phyloP scores from a whole-genome alignment of 2,329 filamentous ascomycete species.

The Camptophora hylomeconis region DNA sequence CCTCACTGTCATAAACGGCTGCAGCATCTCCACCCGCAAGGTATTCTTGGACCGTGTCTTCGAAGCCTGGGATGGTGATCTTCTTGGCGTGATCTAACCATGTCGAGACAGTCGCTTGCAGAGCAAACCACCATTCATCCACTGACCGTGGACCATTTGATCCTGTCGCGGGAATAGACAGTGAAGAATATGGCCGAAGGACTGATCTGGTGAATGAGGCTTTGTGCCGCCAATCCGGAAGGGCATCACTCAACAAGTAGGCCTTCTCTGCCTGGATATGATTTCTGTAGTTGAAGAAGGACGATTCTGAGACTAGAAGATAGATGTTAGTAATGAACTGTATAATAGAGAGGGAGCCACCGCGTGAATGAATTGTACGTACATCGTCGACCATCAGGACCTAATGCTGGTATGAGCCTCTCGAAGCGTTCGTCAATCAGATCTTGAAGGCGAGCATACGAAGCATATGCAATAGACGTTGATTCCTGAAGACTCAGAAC shows the following conservation, averaged over 20 bases:
- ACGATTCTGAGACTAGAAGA: too few species aligned
- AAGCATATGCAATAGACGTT: constrained; percentile 14
- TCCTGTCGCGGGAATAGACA: background rate
- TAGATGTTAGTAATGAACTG: background rate
- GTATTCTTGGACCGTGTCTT: background rate
- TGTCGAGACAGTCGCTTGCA: background rate
- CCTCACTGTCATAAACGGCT: too few species aligned
- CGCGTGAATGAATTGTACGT: background rate
- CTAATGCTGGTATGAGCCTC: constrained; percentile 8
- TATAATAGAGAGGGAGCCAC: background rate
- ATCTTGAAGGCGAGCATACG: constrained; percentile 11
- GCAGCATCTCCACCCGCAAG: too few species aligned
- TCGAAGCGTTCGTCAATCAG: constrained; percentile 14
- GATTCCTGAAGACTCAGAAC: constrained; percentile 14
- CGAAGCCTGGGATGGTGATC: constrained; percentile 1
- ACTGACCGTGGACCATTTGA: constrained; percentile 1
- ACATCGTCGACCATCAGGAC: background rate
- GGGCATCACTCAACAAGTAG: constrained; percentile 12
- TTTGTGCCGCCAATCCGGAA: constrained; percentile 15
- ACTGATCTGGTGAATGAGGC: too few species aligned
- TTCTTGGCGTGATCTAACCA: background rate
- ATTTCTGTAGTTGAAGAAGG: constrained; percentile 15
- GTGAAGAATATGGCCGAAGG: too few species aligned
- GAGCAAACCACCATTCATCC: background rate
- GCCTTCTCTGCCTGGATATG: constrained; percentile 10